A percentile compares a stretch with the other conserved stretches of the same genome.
phyloP scores from a whole-genome alignment of 2,329 filamentous ascomycete genomes.

The Diaporthe batatas region DNA sequence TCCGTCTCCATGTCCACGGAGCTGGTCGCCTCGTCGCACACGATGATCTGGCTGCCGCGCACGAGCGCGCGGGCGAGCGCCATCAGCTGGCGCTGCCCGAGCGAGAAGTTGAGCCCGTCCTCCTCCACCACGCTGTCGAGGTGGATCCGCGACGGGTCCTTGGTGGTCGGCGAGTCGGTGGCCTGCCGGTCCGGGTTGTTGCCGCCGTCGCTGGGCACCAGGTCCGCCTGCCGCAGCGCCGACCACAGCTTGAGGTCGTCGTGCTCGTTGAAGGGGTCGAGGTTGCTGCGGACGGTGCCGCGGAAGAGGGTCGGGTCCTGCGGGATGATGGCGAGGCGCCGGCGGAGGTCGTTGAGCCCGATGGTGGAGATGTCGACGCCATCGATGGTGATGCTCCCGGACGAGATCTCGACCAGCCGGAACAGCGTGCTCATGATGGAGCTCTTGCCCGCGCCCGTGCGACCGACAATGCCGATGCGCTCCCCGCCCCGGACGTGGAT shows the following conservation, averaged over 20 bases:
- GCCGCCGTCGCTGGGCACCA: slow-evolving; percentile 62
- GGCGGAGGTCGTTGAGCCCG: slow-evolving; percentile 71
- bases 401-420: slow-evolving; percentile 64
- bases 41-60: slow-evolving; percentile 88
- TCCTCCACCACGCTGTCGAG: slow-evolving; percentile 91
- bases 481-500: slow-evolving; percentile 83
- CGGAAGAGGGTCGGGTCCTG: slow-evolving; percentile 77
- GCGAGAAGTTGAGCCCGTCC: slow-evolving; percentile 94
- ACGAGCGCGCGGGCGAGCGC: slow-evolving; percentile 92
- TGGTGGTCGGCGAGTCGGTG: slow-evolving; percentile 10
- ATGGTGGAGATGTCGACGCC: slow-evolving; percentile 68
- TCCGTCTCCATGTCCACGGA: slow-evolving; percentile 97
- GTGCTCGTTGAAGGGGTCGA: slow-evolving; percentile 86
- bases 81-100: slow-evolving; percentile 96
- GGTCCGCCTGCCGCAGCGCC: slow-evolving; percentile 81
- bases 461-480: slow-evolving; percentile 78
- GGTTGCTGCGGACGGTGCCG: slow-evolving; percentile 81
- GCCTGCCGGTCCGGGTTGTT: slow-evolving; percentile 48
- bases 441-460: slow-evolving; percentile 76
- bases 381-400: slow-evolving; percentile 60
- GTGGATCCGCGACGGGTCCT: slow-evolving; percentile 73
- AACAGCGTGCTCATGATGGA: slow-evolving; percentile 75
- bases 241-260: slow-evolving; percentile 83
- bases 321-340: slow-evolving; percentile 74
- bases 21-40: slow-evolving; percentile 96